Evolutionary conservation across 2,329 filamentous ascomycete genomes (phyloP).

Genomic region (Phoma sp.): DNA sequence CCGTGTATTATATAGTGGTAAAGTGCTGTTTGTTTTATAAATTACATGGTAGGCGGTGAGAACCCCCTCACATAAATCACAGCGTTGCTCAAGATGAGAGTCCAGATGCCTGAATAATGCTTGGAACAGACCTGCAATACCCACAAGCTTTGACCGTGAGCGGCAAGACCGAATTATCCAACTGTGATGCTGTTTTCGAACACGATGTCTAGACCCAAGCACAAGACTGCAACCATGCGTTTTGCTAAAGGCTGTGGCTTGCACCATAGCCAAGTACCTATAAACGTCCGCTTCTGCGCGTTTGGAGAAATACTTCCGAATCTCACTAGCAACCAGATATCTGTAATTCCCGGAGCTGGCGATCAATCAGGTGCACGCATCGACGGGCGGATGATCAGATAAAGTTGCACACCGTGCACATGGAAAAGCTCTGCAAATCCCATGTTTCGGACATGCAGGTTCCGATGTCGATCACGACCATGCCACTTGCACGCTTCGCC

Average conservation of each 20-base stretch:
- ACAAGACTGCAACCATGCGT: not conserved
- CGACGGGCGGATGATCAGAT: not conserved
- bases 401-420: not conserved
- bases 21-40: no score
- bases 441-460: conserved; percentile 2
- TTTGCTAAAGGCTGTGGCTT: not conserved
- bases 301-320: not conserved
- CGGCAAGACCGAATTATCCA: not conserved
- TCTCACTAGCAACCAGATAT: not conserved
- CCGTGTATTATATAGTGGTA: not conserved
- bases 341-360: not conserved
- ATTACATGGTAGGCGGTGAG: no score
- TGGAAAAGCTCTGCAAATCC: conserved; percentile 5
- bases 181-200: not conserved
- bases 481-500: not conserved
- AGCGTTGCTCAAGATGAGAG: no score
- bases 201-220: not conserved
- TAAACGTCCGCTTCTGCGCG: not conserved
- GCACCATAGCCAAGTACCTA: not conserved
- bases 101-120: not conserved
- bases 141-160: not conserved
- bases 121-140: not conserved
- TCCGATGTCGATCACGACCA: conserved; percentile 3
- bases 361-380: conserved; percentile 1
- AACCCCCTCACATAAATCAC: no score